Evolutionary conservation across 2,329 filamentous ascomycete genomes (phyloP), one percentile per base, ranked within the genome.

Genomic region (Elsinoe batatas): DNA sequence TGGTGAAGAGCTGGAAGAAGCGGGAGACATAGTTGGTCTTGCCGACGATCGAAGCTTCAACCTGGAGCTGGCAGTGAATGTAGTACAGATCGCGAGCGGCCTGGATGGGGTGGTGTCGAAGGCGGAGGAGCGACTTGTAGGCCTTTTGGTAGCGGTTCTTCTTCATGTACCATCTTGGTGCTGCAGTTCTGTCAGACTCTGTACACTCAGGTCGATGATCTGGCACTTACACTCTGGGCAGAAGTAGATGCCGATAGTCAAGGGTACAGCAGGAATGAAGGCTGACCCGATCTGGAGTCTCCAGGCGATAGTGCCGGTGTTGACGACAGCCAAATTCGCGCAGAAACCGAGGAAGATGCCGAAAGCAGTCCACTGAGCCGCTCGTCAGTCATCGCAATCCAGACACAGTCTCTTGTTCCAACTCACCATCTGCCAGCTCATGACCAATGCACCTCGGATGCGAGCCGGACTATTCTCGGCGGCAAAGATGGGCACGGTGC

Each of bases 1-100:
- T 78, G 10, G 81, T 85, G 64, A 88, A 85, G 1, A 85, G 72
- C 64, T 88, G 79, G 36, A 77, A 36, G 59, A 73, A 72, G 37
- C 71, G 67, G 1, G 64, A 69, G 56, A 73, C 64, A 60, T 71
- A 67, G 61, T 71, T 73, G 59, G 63, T 65, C 33, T 64, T 64
- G 33, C 62, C 57, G 43, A 54, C 64, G 20, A 71, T 54, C n/a
- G 64, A 61, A 37, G 69, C 61, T 13, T 63, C 61, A 50, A 71
- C 58, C 35, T 72, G 57, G 12, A 72, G 64, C 46, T 71, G 65
- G 13, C 65, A 65, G 54, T 73, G 66, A 20, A 68, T 70, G 56
- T 72, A 72, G 63, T 71, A 72, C 5, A 74, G 64, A 46, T 74
- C 71, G 26, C 71, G 66, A 11, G 71, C 72, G 11, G 71, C 71